Base-by-base conservation (phyloP, 768 basidiomycete species). In the Mycena latifolia region DNA sequence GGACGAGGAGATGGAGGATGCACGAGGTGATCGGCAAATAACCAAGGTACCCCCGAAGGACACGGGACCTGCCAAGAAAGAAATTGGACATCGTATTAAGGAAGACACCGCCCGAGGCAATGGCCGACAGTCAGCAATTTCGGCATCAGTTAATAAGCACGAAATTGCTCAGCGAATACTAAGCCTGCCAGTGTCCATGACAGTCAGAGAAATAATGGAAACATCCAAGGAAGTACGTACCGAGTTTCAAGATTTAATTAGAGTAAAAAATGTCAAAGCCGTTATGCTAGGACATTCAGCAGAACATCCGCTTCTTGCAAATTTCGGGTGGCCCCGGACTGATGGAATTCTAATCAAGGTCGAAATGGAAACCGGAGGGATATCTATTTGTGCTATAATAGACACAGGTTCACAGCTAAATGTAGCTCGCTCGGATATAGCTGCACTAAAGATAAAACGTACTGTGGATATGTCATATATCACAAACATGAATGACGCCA, bases 401-500 rank as follows among this genome's bases (percentile, higher is more conserved):
- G 74, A 77, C 39, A 75, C 74, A 0, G 74, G 75, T 55, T 76
- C 74, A 11, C 67, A 75, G 47, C 17, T 77, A 7, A 73, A 76
- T 64, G 63, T 77, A n/a, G 65, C 71, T 0, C 61, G 62, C 2
- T n/a, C 59, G 5, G 60, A 66, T 3, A 14, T 72, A 1, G 74
- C 68, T 3, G 45, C 67, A 0, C 18, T 20, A 0, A 47, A 28
- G 2, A 54, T 70, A 3, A 39, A 53, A 0, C n/a, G 58, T 12
- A 66, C 70, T 0, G 62, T 77, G 2, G 73, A 75, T 12, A 57
- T 67, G 6, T 31, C 22, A 2, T 18, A 56, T 5, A 18, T 37
- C 0, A 71, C 62, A 1, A 52, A 27, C 5, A 74, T 77, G 72
- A 62, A 58, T 37, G 77, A 79, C 54, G 76, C 75, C 0, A 79